Percentiles rank a stretch among this genome's conserved stretches.
These are phyloP conservation scores for Actinomortierella ambigua DNA, from an alignment of 371 early-diverging fungal genomes.

Conservation along the genomic window DNA sequence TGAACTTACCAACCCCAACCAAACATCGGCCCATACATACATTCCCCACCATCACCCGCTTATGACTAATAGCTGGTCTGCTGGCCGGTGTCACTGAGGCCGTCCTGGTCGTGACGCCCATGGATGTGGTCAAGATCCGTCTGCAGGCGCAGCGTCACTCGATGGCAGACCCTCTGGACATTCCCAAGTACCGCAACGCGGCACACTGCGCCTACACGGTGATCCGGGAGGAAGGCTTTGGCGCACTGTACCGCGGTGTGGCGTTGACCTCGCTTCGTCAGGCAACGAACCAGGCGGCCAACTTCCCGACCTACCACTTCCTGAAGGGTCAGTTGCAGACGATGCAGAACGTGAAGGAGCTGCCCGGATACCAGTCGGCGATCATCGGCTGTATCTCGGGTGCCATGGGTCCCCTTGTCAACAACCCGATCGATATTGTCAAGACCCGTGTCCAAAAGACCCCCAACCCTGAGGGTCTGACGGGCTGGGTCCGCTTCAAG, in stretches of 20 bases:
- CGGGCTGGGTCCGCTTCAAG: constrained; percentile 83
- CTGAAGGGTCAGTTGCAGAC: constrained; percentile 75
- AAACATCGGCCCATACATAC: constrained; percentile 1
- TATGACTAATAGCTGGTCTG: constrained; percentile 76
- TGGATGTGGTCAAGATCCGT: constrained; percentile 97
- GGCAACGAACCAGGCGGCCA: constrained; percentile 98
- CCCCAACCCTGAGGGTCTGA: constrained; percentile 65
- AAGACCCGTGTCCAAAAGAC: constrained; percentile 97
- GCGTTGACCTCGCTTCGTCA: constrained; percentile 94
- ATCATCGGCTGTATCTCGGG: constrained; percentile 94
- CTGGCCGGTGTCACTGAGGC: constrained; percentile 97
- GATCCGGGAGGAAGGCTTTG: constrained; percentile 89
- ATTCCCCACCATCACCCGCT: neutral
- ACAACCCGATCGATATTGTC: constrained; percentile 98
- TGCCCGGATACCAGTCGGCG: constrained; percentile 93
- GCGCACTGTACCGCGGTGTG: constrained; percentile 95
- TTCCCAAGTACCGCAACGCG: constrained; percentile 96
- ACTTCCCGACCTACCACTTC: constrained; percentile 97
- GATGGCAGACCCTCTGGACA: constrained; percentile 94
- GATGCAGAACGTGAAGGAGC: constrained; percentile 76
- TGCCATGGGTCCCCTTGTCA: constrained; percentile 96
- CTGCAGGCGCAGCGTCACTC: constrained; percentile 96
- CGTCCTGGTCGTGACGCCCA: constrained; percentile 95
- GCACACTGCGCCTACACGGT: constrained; percentile 93
- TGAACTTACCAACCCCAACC: constrained; percentile 1